phyloP scores from a whole-genome alignment of 331 rosid genomes.

The Quercus phellos region DNA sequence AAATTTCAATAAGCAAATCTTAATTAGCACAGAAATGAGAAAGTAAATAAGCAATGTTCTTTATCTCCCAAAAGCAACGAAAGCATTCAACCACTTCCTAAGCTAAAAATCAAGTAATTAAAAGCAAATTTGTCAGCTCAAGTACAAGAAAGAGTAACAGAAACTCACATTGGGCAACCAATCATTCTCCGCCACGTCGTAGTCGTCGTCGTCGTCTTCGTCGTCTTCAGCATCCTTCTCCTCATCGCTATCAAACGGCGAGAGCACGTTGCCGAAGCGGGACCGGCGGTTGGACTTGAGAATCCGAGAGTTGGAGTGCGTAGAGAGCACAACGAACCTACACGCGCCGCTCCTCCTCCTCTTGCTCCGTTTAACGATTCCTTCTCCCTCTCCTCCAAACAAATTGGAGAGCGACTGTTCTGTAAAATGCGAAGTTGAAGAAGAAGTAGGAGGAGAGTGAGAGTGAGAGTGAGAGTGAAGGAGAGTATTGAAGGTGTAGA shows the following conservation, averaged over 20 bases:
- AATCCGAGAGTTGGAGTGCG: constrained; percentile 74
- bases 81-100: no score
- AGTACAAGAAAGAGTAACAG: background rate
- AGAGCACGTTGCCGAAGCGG: constrained; percentile 42
- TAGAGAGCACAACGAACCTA: constrained; percentile 45
- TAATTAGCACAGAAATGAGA: no score
- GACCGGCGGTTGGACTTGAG: constrained; percentile 70
- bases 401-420: background rate
- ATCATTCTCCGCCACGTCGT: constrained; percentile 35
- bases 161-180: constrained; percentile 58
- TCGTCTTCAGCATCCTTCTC: constrained; percentile 28
- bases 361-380: background rate
- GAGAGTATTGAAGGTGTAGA: constrained; percentile 30
- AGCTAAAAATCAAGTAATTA: no score
- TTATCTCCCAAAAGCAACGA: background rate
- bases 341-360: constrained; percentile 4
- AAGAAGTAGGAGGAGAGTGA: constrained; percentile 16
- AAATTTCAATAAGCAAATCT: no score
- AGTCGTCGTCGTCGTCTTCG: constrained; percentile 22
- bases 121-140: background rate
- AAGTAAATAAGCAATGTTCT: no score
- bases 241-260: constrained; percentile 46
- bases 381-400: constrained; percentile 2
- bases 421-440: constrained; percentile 1
- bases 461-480: constrained; percentile 7